These are phyloP conservation scores for Stemphylium vesicarium DNA, from an alignment of 2,329 filamentous ascomycete genomes.

Conservation along the genomic window DNA sequence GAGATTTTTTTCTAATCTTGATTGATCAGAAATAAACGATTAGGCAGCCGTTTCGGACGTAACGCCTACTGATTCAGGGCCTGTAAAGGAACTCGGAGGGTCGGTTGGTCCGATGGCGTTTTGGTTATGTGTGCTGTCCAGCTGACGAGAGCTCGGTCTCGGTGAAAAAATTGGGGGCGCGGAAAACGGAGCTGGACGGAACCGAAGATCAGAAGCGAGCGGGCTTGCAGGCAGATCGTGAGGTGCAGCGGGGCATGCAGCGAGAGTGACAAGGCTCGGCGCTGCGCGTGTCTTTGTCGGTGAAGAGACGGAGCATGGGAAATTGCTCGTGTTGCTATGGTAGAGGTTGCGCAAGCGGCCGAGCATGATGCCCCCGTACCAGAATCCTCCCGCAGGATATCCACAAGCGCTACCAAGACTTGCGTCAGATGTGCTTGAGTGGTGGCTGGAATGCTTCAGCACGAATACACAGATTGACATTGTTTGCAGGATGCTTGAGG, in stretches of 20 bases:
- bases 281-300: slow-evolving; percentile 18
- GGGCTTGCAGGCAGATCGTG: slow-evolving; percentile 16
- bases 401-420: slow-evolving; percentile 5
- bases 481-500: neutral
- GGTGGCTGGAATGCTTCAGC: neutral
- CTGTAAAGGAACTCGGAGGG: slow-evolving; percentile 5
- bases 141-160: slow-evolving; percentile 24
- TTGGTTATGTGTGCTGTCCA: slow-evolving; percentile 10
- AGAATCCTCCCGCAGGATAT: too few relatives aligned
- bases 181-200: slow-evolving; percentile 8
- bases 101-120: slow-evolving; percentile 16
- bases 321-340: neutral
- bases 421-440: slow-evolving; percentile 2
- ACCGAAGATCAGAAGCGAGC: slow-evolving; percentile 11
- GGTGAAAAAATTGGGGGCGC: slow-evolving; percentile 5
- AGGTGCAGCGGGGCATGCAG: slow-evolving; percentile 19
- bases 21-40: neutral
- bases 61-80: neutral
- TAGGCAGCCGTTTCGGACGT: slow-evolving; percentile 3
- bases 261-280: slow-evolving; percentile 15
- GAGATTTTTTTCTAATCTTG: neutral
- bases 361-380: too few relatives aligned
- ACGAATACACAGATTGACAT: too few relatives aligned
- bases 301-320: slow-evolving; percentile 7
- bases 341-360: too few relatives aligned